phyloP scores from a whole-genome alignment of 1,139 yeast species.

The Taphrina betulina region DNA sequence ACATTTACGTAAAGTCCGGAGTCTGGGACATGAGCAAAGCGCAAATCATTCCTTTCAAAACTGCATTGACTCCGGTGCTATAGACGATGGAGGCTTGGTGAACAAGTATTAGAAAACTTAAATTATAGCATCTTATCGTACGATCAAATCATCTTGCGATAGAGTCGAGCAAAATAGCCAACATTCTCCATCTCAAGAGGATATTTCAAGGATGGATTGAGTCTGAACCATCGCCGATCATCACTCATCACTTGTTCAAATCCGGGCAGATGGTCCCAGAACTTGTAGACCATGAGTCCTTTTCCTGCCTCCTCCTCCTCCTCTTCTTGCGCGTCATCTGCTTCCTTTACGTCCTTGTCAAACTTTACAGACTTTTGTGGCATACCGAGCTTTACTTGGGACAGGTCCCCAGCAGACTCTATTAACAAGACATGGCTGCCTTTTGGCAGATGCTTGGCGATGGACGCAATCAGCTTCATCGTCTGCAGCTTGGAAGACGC shows the following conservation, averaged over 20 bases:
- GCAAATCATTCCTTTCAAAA: conserved; percentile 45
- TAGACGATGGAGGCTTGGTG: no score
- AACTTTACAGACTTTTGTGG: not conserved
- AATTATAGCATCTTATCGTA: no score
- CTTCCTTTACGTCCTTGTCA: no score
- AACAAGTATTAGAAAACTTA: no score
- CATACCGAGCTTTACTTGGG: conserved; percentile 18
- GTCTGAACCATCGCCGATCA: conserved; percentile 24
- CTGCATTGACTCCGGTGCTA: conserved; percentile 22
- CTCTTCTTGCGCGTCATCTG: not conserved
- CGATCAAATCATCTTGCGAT: no score
- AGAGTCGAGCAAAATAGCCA: conserved; percentile 29
- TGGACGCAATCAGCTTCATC: conserved; percentile 18
- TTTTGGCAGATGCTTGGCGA: conserved; percentile 3
- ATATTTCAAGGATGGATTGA: conserved; percentile 7
- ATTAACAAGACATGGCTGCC: conserved; percentile 29
- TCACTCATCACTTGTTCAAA: conserved; percentile 11
- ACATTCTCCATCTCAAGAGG: conserved; percentile 31
- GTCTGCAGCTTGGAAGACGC: conserved; percentile 22
- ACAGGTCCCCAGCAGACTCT: conserved; percentile 29
- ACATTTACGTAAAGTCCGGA: conserved; percentile 62
- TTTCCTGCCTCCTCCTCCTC: not conserved
- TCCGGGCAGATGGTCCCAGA: conserved; percentile 28
- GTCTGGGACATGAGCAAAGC: conserved; percentile 74
- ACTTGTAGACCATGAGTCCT: conserved; percentile 26